Evolutionary conservation across 225 moss, liverwort and hornwort genomes (phyloP).

Genomic region (Sphagnum contortum): DNA sequence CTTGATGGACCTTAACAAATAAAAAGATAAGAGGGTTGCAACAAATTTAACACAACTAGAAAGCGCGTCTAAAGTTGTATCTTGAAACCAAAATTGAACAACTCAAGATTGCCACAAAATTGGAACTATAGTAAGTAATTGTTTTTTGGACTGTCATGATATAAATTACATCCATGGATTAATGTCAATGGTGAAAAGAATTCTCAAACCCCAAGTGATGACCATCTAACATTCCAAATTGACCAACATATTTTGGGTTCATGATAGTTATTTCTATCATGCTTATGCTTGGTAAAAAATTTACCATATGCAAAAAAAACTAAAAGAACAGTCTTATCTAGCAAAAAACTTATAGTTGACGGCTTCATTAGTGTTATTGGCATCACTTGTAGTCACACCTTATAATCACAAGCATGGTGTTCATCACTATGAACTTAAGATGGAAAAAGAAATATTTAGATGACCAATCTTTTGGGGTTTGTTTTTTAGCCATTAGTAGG

Average conservation of each 20-base stretch:
- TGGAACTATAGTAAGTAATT: conserved; percentile 92
- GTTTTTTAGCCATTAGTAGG: conserved; percentile 70
- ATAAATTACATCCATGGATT: conserved; percentile 67
- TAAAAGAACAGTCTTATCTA: conserved; percentile 84
- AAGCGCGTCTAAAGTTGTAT: conserved; percentile 70
- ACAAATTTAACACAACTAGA: conserved; percentile 92
- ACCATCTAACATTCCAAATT: conserved; percentile 93
- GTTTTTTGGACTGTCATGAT: not conserved
- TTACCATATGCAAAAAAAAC: conserved; percentile 80
- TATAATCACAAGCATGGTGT: conserved; percentile 96
- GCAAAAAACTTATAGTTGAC: conserved; percentile 90
- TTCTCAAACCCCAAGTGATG: conserved; percentile 96
- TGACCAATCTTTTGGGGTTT: conserved; percentile 92
- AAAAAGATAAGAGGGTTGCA: conserved; percentile 86
- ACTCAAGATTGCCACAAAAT: conserved; percentile 90
- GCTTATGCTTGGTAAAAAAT: conserved; percentile 98
- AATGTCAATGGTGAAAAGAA: conserved; percentile 94
- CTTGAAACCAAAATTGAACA: conserved; percentile 98
- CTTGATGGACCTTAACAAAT: conserved; percentile 88
- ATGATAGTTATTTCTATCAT: conserved; percentile 77
- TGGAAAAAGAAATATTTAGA: conserved; percentile 89
- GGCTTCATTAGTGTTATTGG: conserved; percentile 89
- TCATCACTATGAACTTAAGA: conserved; percentile 88
- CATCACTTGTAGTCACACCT: conserved; percentile 85
- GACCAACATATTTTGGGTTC: conserved; percentile 97